phyloP scores from a whole-genome alignment of 768 basidiomycete genomes.

The Lactarius sp. region DNA sequence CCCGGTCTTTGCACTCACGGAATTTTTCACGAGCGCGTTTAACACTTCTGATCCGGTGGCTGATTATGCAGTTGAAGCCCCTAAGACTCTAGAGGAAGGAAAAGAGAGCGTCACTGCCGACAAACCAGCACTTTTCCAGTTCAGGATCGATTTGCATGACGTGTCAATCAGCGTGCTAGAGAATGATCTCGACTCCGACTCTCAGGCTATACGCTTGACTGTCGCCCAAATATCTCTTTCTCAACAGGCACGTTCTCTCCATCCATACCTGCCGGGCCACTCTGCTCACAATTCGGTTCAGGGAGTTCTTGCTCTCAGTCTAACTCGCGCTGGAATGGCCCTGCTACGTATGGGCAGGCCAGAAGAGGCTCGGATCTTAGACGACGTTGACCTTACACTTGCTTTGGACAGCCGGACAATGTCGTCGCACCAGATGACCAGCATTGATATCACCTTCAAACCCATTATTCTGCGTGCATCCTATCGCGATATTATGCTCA shows the following conservation, averaged over 20 bases:
- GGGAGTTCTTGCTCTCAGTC: conserved; percentile 76
- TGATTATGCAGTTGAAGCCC: conserved; percentile 19
- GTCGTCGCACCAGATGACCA: conserved; percentile 66
- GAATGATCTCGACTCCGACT: conserved; percentile 68
- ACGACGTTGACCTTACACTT: conserved; percentile 84
- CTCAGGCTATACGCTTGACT: conserved; percentile 83
- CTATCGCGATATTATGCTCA: conserved; percentile 88
- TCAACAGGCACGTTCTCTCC: conserved; percentile 62
- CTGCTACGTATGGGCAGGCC: conserved; percentile 81
- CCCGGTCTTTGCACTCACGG: conserved; percentile 81
- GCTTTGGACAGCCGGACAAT: conserved; percentile 80
- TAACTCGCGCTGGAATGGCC: conserved; percentile 89
- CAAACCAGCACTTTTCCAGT: conserved; percentile 40
- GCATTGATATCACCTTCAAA: conserved; percentile 73
- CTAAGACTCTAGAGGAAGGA: conserved; percentile 21
- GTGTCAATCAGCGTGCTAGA: conserved; percentile 87
- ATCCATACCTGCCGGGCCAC: not conserved
- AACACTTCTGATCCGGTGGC: conserved; percentile 25
- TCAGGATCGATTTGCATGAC: conserved; percentile 85
- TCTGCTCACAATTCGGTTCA: conserved; percentile 31
- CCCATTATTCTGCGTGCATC: conserved; percentile 93
- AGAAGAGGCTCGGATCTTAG: conserved; percentile 87
- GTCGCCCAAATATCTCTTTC: conserved; percentile 83
- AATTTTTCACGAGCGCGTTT: conserved; percentile 71
- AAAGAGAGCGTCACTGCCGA: conserved; percentile 4